Evolutionary conservation across 192 early-diverging fungal genomes (phyloP).

Genomic region (Umbelopsis sp.): DNA sequence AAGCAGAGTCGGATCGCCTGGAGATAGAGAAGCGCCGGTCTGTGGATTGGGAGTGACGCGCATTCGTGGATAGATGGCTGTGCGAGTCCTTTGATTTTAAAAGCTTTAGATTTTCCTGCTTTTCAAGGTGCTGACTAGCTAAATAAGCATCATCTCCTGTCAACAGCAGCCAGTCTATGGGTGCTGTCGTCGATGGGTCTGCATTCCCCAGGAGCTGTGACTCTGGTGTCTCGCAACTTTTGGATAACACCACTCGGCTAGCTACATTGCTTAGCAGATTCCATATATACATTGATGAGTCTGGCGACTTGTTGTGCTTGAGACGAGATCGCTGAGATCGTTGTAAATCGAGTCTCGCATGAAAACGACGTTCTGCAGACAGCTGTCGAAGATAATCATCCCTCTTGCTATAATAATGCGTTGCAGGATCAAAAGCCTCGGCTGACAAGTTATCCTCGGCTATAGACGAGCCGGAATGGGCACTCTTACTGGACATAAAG

Average conservation of each 20-base stretch:
- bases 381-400: not conserved
- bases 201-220: not conserved
- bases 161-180: not conserved
- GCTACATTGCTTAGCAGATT: not conserved
- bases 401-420: not conserved
- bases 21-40: not conserved
- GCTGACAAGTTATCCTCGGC: constrained; percentile 14
- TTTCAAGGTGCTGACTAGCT: not conserved
- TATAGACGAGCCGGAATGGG: not conserved
- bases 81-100: not conserved
- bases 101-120: not conserved
- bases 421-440: not conserved
- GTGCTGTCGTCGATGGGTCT: not conserved
- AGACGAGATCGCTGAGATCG: not conserved
- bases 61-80: too few species aligned
- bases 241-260: not conserved
- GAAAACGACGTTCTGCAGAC: constrained; percentile 6
- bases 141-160: constrained; percentile 16
- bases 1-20: not conserved
- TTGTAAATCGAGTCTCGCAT: not conserved
- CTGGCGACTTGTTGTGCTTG: not conserved
- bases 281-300: not conserved
- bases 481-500: constrained; percentile 10
- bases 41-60: not conserved
- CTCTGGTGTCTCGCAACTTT: constrained; percentile 7